Evolutionary conservation across 192 early-diverging fungal genomes (phyloP).

Genomic region (Thoreauomyces humboldtii): DNA sequence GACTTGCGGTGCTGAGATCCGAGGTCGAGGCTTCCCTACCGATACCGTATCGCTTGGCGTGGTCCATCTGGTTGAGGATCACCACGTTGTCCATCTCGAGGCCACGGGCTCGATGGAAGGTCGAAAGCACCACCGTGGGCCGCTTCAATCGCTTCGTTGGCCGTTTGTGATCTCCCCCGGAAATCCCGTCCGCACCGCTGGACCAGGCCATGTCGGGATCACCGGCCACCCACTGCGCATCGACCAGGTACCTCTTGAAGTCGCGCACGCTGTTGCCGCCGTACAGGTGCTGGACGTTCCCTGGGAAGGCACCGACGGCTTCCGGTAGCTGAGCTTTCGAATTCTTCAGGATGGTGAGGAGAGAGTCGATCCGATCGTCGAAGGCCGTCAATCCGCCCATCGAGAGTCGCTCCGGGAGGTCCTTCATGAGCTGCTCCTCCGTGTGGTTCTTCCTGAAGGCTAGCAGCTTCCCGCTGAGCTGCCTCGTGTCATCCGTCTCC

Average conservation of each 20-base stretch:
- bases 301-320: neutral
- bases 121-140: conserved; percentile 16
- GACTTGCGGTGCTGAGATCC: neutral
- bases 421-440: conserved; percentile 3
- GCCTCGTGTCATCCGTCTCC: neutral
- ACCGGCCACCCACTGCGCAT: neutral
- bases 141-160: no score
- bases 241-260: conserved; percentile 4
- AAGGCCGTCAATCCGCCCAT: conserved; percentile 7
- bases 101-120: conserved; percentile 27
- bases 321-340: neutral
- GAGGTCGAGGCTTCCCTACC: no score
- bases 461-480: neutral
- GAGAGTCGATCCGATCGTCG: conserved; percentile 23
- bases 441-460: conserved; percentile 1
- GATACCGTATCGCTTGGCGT: neutral
- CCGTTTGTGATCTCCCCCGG: no score
- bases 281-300: neutral
- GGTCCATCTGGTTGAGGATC: conserved; percentile 28
- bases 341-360: conserved; percentile 8
- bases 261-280: conserved; percentile 1
- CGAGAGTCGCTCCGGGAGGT: neutral
- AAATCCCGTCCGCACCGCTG: neutral
- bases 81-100: conserved; percentile 24
- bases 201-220: neutral